Conservation (phyloP, 192 early-diverging fungal species). For the Irineochytrium annulatum region DNA sequence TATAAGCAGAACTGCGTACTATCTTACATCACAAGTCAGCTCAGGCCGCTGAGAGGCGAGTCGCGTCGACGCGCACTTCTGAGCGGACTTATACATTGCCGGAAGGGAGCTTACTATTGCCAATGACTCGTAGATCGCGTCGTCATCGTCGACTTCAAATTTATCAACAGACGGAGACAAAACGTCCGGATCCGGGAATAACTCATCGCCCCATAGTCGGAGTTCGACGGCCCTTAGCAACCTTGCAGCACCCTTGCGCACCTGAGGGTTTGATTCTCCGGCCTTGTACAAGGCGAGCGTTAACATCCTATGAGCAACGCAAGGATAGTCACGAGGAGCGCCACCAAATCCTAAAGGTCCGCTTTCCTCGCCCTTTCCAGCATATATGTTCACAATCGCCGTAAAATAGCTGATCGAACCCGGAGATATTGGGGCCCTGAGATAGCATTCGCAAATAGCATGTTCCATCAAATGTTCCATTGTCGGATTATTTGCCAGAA, state of each 20-base stretch:
- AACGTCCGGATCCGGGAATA: slow-evolving; percentile 18
- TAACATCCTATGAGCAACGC: slow-evolving; percentile 40
- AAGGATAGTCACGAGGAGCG: slow-evolving; percentile 51
- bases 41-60: slow-evolving; percentile 62
- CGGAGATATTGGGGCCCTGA: slow-evolving; percentile 48
- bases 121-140: slow-evolving; percentile 42
- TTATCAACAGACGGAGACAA: slow-evolving; percentile 16
- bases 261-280: slow-evolving; percentile 64
- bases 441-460: slow-evolving; percentile 70
- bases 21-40: slow-evolving; percentile 54
- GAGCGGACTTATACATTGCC: slow-evolving; percentile 74
- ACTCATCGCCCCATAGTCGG: slow-evolving; percentile 43
- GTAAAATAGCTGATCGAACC: slow-evolving; percentile 58
- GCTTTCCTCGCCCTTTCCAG: slow-evolving; percentile 39
- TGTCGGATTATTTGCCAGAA: slow-evolving; percentile 52
- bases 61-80: slow-evolving; percentile 62
- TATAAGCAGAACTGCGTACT: neutral
- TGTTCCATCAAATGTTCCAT: slow-evolving; percentile 53
- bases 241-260: slow-evolving; percentile 66
- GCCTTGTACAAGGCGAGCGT: slow-evolving; percentile 69
- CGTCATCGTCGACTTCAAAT: slow-evolving; percentile 15
- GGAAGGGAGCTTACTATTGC: slow-evolving; percentile 69
- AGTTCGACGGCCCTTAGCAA: slow-evolving; percentile 70
- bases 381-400: slow-evolving; percentile 68
- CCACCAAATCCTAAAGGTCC: slow-evolving; percentile 6